Evolutionary conservation across 306 rosid species (phyloP).

Genomic region (Cercis canadensis): DNA sequence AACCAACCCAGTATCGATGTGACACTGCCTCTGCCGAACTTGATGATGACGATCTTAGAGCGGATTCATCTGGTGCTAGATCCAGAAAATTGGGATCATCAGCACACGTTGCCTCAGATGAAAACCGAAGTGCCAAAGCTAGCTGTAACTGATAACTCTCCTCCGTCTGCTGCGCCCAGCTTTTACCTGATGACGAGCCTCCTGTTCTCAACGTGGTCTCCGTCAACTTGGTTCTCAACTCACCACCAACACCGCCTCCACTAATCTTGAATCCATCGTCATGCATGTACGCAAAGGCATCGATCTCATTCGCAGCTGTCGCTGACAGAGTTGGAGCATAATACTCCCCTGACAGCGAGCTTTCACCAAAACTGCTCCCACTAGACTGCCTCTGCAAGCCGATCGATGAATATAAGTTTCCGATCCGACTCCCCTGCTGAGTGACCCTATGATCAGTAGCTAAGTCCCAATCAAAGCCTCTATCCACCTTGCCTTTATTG

Average conservation of each 20-base stretch:
- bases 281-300: slow-evolving; percentile 61
- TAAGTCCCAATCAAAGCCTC: slow-evolving; percentile 78
- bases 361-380: slow-evolving; percentile 94
- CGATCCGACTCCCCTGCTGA: slow-evolving; percentile 80
- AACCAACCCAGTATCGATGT: slow-evolving; percentile 92
- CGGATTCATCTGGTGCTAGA: slow-evolving; percentile 64
- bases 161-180: slow-evolving; percentile 99
- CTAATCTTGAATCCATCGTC: slow-evolving; percentile 60
- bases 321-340: slow-evolving; percentile 75
- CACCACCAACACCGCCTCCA: slow-evolving; percentile 46
- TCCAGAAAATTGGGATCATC: slow-evolving; percentile 95
- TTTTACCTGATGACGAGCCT: slow-evolving; percentile 68
- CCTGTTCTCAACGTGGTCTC: slow-evolving; percentile 52
- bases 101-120: slow-evolving; percentile 86
- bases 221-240: slow-evolving; percentile 50
- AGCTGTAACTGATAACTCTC: slow-evolving; percentile 97
- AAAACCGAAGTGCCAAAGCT: slow-evolving; percentile 83
- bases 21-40: slow-evolving; percentile 68
- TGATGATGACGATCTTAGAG: slow-evolving; percentile 45
- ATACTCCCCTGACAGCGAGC: slow-evolving; percentile 91
- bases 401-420: slow-evolving; percentile 61
- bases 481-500: slow-evolving; percentile 56
- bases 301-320: slow-evolving; percentile 71
- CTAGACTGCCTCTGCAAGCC: slow-evolving; percentile 97
- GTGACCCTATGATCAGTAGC: slow-evolving; percentile 63